Evolutionary conservation across 2,329 filamentous ascomycete genomes (phyloP).

Genomic region (Aspergillus sp.): DNA sequence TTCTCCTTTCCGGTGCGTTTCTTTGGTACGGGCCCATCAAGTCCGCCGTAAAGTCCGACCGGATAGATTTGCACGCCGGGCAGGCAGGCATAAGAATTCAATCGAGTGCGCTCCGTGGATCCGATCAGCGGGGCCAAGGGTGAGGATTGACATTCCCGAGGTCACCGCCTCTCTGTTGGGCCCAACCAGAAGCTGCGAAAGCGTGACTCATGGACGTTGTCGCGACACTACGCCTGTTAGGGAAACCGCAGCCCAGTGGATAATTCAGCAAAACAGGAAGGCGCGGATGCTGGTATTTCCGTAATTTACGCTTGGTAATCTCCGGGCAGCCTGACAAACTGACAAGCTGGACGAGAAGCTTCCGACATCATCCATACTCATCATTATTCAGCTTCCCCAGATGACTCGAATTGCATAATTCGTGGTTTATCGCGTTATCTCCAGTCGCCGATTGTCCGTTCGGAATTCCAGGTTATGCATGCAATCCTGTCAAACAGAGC

Average conservation of each 20-base stretch:
- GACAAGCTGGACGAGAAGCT: neutral
- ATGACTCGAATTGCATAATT: neutral
- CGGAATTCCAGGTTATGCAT: neutral
- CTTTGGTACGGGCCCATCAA: neutral
- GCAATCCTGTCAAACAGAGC: neutral
- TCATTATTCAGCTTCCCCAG: neutral
- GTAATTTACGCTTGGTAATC: conserved; percentile 36
- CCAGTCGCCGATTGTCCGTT: neutral
- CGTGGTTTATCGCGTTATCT: neutral
- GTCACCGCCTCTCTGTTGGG: conserved; percentile 14
- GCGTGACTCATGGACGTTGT: conserved; percentile 17
- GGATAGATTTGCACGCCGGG: conserved; percentile 8
- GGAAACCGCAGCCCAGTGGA: conserved; percentile 6
- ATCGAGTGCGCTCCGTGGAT: conserved; percentile 12
- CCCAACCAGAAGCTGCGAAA: conserved; percentile 10
- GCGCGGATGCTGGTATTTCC: conserved; percentile 23
- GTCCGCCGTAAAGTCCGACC: conserved; percentile 13
- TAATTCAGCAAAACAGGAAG: conserved; percentile 1
- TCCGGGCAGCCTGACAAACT: neutral
- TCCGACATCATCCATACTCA: neutral
- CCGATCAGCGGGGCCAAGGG: conserved; percentile 11
- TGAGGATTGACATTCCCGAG: conserved; percentile 3
- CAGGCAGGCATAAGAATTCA: conserved; percentile 8
- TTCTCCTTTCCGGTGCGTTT: conserved; percentile 10
- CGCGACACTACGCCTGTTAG: conserved; percentile 6